Base-by-base conservation (phyloP, 306 rosid genomes). In the Casuarina glauca region DNA sequence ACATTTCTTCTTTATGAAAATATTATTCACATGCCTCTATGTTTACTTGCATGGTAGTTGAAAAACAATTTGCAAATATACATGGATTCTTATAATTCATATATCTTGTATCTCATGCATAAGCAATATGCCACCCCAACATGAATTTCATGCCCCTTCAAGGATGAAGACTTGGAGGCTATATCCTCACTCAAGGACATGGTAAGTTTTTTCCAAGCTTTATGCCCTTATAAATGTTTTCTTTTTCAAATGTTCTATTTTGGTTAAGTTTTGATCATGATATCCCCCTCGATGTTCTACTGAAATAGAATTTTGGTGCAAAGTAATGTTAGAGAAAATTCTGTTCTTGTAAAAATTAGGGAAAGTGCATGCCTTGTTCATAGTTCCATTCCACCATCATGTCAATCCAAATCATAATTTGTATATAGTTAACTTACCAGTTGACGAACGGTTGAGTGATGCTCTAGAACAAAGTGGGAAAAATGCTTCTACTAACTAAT, bases 121-220 rank as follows among this genome's bases (percentile, higher is more conserved):
- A 95, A 95, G 82, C 93, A 90, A 83, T 95, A 95, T 83, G 92
- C 92, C 81, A 97, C 97, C 53, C 84, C 91, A 38, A 93, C 91
- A 78, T 95, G 99, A 97, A 91, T 88, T 76, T 95, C 97, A 50
- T 90, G 93, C 62, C 87, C 91, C 12, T 81, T 93, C 44, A 82
- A 85, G 78, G 91, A 93, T 85, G 90, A 84, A 67, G 96, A 93
- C 79, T 54, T 84, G 52, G 86, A 78, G 66, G 78, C 76, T 72
- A 44, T 95, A 81, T 83, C 89, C 70, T 91, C 94, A 39, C 70
- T 83, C 41, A 82, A 89, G 77, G 90, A 90, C 69, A 55, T 82
- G 80, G 93, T 89, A 50, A 76, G 84, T 72, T 53, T 68, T 64
- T 84, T 66, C 12, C 10, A 2, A 42, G 48, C 48, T 41, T 66